Conservation (phyloP, 192 early-diverging fungal species). For the Coemansia sp. region DNA sequence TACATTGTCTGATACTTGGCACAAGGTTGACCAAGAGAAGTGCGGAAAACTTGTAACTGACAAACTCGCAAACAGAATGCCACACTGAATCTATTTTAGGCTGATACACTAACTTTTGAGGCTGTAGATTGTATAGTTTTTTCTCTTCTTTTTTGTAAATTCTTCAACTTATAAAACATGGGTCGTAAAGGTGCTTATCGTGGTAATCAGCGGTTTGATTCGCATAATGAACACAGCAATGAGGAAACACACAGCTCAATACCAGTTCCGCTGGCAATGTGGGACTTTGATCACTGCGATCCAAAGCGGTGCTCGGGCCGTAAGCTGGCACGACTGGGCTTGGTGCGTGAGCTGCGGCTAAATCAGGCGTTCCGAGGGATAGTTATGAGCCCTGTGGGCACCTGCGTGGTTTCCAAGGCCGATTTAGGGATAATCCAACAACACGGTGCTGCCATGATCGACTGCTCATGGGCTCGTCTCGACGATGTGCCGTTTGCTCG, state of each 20-base stretch:
- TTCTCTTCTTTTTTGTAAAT: too few relatives aligned
- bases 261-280: slow-evolving; percentile 70
- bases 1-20: too few relatives aligned
- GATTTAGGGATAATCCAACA: slow-evolving; percentile 75
- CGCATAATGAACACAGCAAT: neutral
- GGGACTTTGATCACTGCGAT: slow-evolving; percentile 99
- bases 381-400: slow-evolving; percentile 82
- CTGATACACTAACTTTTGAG: too few relatives aligned
- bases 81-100: too few relatives aligned
- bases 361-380: slow-evolving; percentile 87
- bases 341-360: slow-evolving; percentile 78
- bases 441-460: slow-evolving; percentile 86
- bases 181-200: too few relatives aligned
- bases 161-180: too few relatives aligned
- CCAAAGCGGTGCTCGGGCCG: slow-evolving; percentile 96
- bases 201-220: too few relatives aligned
- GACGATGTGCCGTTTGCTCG: slow-evolving; percentile 93
- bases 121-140: too few relatives aligned
- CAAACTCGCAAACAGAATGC: too few relatives aligned
- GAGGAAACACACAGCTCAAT: slow-evolving; percentile 13
- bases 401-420: slow-evolving; percentile 81
- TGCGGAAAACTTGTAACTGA: too few relatives aligned
- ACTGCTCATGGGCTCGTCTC: slow-evolving; percentile 95
- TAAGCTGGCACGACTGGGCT: slow-evolving; percentile 76
- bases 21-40: too few relatives aligned